A percentile compares a stretch with the other conserved stretches of the same genome.
phyloP scores from a whole-genome alignment of 805 yeast species.

The Nematodospora valgi region DNA sequence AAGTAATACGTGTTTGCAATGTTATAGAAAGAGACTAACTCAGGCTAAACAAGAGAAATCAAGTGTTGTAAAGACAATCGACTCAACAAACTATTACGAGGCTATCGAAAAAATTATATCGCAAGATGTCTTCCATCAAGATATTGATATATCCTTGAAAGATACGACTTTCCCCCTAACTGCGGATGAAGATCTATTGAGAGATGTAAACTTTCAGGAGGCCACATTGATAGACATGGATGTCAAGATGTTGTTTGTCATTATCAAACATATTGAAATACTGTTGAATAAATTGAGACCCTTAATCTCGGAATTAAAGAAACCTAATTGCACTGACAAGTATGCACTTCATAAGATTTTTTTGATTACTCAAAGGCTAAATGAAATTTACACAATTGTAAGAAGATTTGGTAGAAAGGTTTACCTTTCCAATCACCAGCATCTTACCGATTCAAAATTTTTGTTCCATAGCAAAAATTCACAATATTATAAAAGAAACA shows the following conservation, averaged over 20 bases:
- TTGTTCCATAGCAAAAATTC: constrained; percentile 23
- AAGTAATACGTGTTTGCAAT: constrained; percentile 27
- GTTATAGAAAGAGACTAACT: constrained; percentile 34
- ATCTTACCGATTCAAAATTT: constrained; percentile 42
- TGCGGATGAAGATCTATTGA: constrained; percentile 11
- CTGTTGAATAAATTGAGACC: constrained; percentile 23
- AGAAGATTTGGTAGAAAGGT: constrained; percentile 47
- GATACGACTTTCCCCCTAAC: constrained; percentile 17
- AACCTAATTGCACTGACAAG: constrained; percentile 13
- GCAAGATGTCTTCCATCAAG: constrained; percentile 19
- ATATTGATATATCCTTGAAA: constrained; percentile 23
- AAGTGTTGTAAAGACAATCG: constrained; percentile 2
- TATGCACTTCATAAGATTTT: constrained; percentile 45
- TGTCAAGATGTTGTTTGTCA: constrained; percentile 25
- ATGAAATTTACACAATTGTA: constrained; percentile 47
- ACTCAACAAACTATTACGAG: constrained; percentile 11
- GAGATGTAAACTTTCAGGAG: constrained; percentile 17
- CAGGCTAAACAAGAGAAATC: constrained; percentile 24
- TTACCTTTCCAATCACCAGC: constrained; percentile 41
- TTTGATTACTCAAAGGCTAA: constrained; percentile 42
- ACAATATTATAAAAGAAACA: constrained; percentile 23
- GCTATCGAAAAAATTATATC: constrained; percentile 20
- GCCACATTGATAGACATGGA: constrained; percentile 40
- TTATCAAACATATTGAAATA: constrained; percentile 22
- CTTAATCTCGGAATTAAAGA: constrained; percentile 16